Evolutionary conservation across 345 rosid species (phyloP), one percentile per base, ranked within the genome.

Genomic region (Pelargonium nanum): DNA sequence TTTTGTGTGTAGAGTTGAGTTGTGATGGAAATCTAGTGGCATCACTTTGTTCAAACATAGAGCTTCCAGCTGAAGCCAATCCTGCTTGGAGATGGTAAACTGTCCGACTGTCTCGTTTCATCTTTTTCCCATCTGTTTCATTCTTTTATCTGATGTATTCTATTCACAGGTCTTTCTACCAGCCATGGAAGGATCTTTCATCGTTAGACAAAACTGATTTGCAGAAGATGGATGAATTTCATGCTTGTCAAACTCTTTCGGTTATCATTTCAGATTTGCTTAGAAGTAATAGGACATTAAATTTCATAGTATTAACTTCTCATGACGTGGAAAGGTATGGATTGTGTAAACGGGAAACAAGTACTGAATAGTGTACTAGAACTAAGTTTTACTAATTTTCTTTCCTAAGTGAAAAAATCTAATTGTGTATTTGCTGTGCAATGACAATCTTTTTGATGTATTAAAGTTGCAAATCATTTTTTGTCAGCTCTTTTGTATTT

Each of bases 41-140:
- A 56, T 70, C 82, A 10, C 54, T 82, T 23, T 75, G 77, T 53
- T 73, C 81, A 5, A 82, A 63, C 74, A 78, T 92, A 25, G 58
- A 76, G 55, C 70, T 75, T 61, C 93, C 97, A 28, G 59, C 85
- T 25, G 98, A 92, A 77, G 85, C 81, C 1, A 72, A 74, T 72
- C 86, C 89, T 24, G 66, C 70, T 61, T 89, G 96, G 98, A 87
- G 89, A 87, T 89, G 98, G 98, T 88, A 88, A 74, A 57, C 45
- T 4, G 23, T 24, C 19, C 5, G 48, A 21, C 15, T 22, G 24
- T 45, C 40, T 10, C 19, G 54, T 30, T 20, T 54, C n/a, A 50
- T 40, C 45, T 30, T 5, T 26, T 19, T 15, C 50, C n/a, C n/a
- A 20, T 24, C 17, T 24, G 6, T 54, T 23, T 32, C 30, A 15